A percentile compares a stretch with the other conserved stretches of the same genome.
Evolutionary conservation across 768 basidiomycete genomes (phyloP).

Genomic region (Lactifluus echinatus): DNA sequence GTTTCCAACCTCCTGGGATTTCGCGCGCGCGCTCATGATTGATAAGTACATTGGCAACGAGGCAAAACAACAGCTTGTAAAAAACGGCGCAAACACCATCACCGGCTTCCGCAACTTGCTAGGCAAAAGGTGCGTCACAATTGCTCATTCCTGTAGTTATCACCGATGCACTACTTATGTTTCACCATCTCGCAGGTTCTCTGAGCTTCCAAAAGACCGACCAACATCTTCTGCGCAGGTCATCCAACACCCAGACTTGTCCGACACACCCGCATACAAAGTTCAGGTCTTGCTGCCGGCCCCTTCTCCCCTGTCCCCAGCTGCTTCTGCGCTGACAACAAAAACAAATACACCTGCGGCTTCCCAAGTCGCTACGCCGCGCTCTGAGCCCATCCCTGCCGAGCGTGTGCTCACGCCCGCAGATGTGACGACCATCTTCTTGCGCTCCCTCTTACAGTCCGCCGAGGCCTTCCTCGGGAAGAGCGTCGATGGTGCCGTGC

Average conservation of each 20-base stretch:
- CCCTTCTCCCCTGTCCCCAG: constrained; percentile 52
- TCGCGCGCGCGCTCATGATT: constrained; percentile 2
- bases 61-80: constrained; percentile 89
- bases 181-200: constrained; percentile 51
- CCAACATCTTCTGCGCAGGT: constrained; percentile 54
- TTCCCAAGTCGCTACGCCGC: constrained; percentile 61
- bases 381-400: constrained; percentile 56
- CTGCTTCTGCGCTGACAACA: constrained; percentile 34
- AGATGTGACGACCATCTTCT: constrained; percentile 80
- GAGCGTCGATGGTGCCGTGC: constrained; percentile 69
- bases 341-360: constrained; percentile 52
- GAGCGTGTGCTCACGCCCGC: constrained; percentile 71
- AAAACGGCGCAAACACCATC: constrained; percentile 91
- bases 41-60: constrained; percentile 90
- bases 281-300: constrained; percentile 75
- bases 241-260: constrained; percentile 62
- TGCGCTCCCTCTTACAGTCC: constrained; percentile 73
- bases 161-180: too few species aligned
- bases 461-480: constrained; percentile 88
- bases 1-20: constrained; percentile 26
- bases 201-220: constrained; percentile 54
- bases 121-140: constrained; percentile 70
- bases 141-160: constrained; percentile 1
- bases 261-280: constrained; percentile 75
- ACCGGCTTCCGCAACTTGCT: constrained; percentile 90